Base-by-base conservation (phyloP, 176 grass and related monocot genomes). In the Urochloa ruziziensis region DNA sequence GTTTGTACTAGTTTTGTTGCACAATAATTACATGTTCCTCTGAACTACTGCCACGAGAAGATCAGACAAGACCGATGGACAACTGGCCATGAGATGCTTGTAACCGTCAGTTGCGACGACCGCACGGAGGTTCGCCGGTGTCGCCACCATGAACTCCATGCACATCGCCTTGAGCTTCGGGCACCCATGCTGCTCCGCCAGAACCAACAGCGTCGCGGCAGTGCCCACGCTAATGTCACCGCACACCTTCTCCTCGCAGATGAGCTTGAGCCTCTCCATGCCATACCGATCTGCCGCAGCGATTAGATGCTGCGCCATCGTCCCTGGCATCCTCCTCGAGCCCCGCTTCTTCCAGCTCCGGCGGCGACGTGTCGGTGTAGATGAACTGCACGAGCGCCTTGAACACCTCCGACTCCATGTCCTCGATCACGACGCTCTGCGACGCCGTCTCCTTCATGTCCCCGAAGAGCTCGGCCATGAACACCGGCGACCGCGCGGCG, bases 381-480 rank as follows among this genome's bases (percentile, higher is more conserved):
- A 54, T 54, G 19, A 54, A 54, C 1, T 54, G 19, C 19, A 54
- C 5, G 14, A 86, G 17, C 59, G 83, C 83, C 60, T 32, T 40
- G 42, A 82, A 86, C 17, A 70, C 63, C 14, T 40, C 74, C 23
- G 78, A 58, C 3, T 76, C 57, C 67, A 82, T 59, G 30, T 73
- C 77, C 21, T 53, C 23, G 2, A 82, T 52, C 65, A 76, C 73
- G 18, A 82, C 64, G 40, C 12, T 2, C 15, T 54, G 10, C 10
- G 27, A 17, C 2, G 37, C 4, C 11, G 37, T 39, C 37, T 39
- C 37, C 37, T 39, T 39, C 37, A 39, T 39, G 37, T 39, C 37
- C 37, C 37, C 37, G 37, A 39, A 39, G 37, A 39, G 37, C 37
- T 39, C 37, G 4, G 3, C 1, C 37, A 39, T 39, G 37, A 39